Evolutionary conservation across 2,329 filamentous ascomycete species (phyloP), one percentile per base, ranked within the genome.

Genomic region (Talaromyces marneffei): DNA sequence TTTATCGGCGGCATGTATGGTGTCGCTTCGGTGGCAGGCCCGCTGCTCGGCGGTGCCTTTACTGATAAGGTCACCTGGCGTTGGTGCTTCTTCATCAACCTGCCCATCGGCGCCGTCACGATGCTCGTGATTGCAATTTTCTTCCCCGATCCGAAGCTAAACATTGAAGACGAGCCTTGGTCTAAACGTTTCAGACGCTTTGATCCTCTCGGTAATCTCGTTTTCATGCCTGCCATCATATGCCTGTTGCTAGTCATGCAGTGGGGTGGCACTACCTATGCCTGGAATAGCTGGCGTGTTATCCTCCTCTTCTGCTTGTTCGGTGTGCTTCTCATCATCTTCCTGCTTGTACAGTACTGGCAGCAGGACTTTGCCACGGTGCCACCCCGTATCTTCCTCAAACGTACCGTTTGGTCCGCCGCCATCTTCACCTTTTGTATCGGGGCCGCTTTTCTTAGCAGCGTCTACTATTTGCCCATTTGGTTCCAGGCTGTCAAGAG

Each of bases 221-320:
- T 80, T 14, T 77, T 83, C 60, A 69, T 82, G 3, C 75, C 75
- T 0, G 74, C 75, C n/a, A 71, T 79, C 14, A 71, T 82, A 52
- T 77, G 79, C 68, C 66, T 81, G 6, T 72, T 83, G 60, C 70
- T 83, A 1, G 80, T 80, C 0, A 70, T 83, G 18, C 76, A 82
- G 60, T 78, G 74, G 72, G 50, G 50, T 5, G 58, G 58, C 10
- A 76, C 74, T 9, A 77, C 70, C 25, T 77, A 79, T 44, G 48
- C 73, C 1, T 83, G 80, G 80, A 69, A 68, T 27, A 75, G 72
- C 62, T 71, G 70, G 29, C 76, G 73, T 16, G 74, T 83, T 57
- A 78, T 83, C 54, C 75, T 75, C 0, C 72, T 83, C 12, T 77
- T 84, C 25, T 74, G 80, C 1, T 72, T 83, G 3, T 81, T 82